Conservation (phyloP, 2,329 filamentous ascomycete genomes). For the Coniochaeta sp. region DNA sequence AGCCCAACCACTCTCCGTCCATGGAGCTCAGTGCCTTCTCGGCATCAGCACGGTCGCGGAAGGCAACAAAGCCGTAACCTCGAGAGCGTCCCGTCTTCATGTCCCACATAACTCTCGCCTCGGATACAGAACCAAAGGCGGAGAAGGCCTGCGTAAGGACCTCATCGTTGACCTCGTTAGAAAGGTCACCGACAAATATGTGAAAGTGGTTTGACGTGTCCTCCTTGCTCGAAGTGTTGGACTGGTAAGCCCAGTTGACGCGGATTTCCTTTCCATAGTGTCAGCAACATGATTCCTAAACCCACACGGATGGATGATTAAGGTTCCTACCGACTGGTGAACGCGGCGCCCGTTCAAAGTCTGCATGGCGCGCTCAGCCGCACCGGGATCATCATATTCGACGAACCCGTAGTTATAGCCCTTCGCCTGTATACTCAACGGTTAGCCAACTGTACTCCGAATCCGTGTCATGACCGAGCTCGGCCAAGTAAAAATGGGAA, state of each 20-base stretch:
- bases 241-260: slow-evolving; percentile 99
- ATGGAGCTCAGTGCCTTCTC: slow-evolving; percentile 96
- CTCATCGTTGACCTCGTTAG: slow-evolving; percentile 98
- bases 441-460: slow-evolving; percentile 10
- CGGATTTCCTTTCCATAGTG: slow-evolving; percentile 65
- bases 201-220: slow-evolving; percentile 98
- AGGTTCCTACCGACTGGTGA: slow-evolving; percentile 73
- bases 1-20: slow-evolving; percentile 99
- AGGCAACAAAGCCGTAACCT: slow-evolving; percentile 96
- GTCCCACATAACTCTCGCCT: slow-evolving; percentile 99
- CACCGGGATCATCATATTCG: slow-evolving; percentile 95
- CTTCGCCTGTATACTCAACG: slow-evolving; percentile 61
- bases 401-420: slow-evolving; percentile 99
- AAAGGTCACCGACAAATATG: slow-evolving; percentile 96
- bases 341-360: slow-evolving; percentile 93
- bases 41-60: slow-evolving; percentile 86
- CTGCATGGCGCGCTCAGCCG: slow-evolving; percentile 94
- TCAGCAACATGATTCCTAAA: background rate
- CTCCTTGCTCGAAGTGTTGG: slow-evolving; percentile 88
- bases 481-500: background rate
- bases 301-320: background rate
- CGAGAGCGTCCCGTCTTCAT: slow-evolving; percentile 99
- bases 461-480: background rate
- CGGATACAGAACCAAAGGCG: slow-evolving; percentile 90
- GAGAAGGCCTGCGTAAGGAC: slow-evolving; percentile 90